A percentile compares a stretch with the other conserved stretches of the same genome.
phyloP scores from a whole-genome alignment of 2,329 filamentous ascomycete genomes.

The Phaeosphaeria sp. region DNA sequence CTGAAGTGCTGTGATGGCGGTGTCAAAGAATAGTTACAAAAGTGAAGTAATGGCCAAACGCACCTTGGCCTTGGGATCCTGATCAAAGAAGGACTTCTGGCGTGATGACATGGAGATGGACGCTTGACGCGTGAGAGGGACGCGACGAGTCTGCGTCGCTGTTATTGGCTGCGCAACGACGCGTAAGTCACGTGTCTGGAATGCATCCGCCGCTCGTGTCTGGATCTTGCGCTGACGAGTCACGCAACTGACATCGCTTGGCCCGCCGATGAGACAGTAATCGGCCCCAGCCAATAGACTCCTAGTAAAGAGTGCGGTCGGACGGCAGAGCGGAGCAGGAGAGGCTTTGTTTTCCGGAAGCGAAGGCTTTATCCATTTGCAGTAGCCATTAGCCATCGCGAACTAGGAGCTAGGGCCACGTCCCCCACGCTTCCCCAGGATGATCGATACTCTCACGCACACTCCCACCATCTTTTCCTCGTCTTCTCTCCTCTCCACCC shows the following conservation, averaged over 20 bases:
- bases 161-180: not conserved
- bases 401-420: slow-evolving; percentile 23
- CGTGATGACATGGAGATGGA: slow-evolving; percentile 51
- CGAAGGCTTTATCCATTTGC: slow-evolving; percentile 23
- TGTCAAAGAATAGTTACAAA: slow-evolving; percentile 5
- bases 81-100: slow-evolving; percentile 61
- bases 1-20: slow-evolving; percentile 25
- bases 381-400: not conserved
- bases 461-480: slow-evolving; percentile 15
- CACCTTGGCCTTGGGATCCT: slow-evolving; percentile 53
- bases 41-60: not conserved
- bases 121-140: not conserved
- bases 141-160: slow-evolving; percentile 16
- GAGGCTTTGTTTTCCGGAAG: slow-evolving; percentile 16
- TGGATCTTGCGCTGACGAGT: not conserved
- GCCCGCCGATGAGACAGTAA: too few species aligned
- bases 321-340: slow-evolving; percentile 7
- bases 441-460: not conserved
- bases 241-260: slow-evolving; percentile 6
- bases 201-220: not conserved
- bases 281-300: too few species aligned
- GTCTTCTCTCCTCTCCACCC: slow-evolving; percentile 13
- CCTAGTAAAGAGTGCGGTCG: not conserved
- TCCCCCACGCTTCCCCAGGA: slow-evolving; percentile 27
- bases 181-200: not conserved